Evolutionary conservation across 1,284 basidiomycete species (phyloP), one percentile per base, ranked within the genome.

Genomic region (Farysia itapuensis): DNA sequence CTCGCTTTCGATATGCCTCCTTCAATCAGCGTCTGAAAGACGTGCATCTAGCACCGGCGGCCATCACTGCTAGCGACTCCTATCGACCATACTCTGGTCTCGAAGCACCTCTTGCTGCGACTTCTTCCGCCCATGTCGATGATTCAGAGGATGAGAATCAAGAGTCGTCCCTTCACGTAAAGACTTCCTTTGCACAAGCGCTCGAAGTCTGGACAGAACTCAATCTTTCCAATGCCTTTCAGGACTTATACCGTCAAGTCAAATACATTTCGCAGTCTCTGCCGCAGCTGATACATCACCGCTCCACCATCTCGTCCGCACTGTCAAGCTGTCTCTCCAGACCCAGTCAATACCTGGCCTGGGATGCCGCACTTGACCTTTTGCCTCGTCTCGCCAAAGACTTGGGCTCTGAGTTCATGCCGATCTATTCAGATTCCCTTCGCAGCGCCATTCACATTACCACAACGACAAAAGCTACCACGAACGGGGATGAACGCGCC

Each of bases 1-100:
- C 46, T 22, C 42, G 48, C 23, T 74, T 67, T 41, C 47, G 60
- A 29, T 76, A 76, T 43, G 61, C 64, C 25, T 76, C 74, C 16
- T 76, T 76, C 67, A 74, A 75, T 39, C 70, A 76, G 42, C 64
- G 72, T 6, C 67, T 76, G 31, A 59, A 68, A 24, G 43, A 71
- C 21, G 65, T 72, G 4, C 68, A 74, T 26, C 66, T 76, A 20
- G 61, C 63, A 15, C 54, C 63, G 6, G 47, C 61, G 16, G 53
- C 48, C 9, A 64, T 60, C 40, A 50, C 49, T 30, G 52, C 54
- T 19, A 59, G 63, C 31, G 50, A 43, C 31, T 56, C 44, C 43
- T 70, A 42, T 25, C 57, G 49, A 36, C 63, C 43, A 16, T 67
- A 66, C 23, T 64, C 66, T 2, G 68, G 65, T 22, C 59, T 73